Conservation (phyloP, 768 basidiomycete genomes). For the Russula abietina region DNA sequence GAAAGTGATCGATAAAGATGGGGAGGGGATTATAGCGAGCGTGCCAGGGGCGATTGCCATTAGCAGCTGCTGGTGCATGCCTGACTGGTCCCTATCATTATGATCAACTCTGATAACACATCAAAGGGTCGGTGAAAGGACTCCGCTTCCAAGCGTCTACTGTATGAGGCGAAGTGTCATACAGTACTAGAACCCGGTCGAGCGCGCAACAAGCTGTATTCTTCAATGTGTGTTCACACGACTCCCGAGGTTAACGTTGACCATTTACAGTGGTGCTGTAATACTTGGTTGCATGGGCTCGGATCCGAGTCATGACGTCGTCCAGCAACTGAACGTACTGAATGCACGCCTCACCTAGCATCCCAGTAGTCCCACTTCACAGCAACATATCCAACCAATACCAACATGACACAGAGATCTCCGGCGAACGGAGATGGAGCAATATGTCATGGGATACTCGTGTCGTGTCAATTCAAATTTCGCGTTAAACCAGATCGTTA, state of each 20-base stretch:
- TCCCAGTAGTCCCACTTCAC: no score
- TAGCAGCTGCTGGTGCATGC: neutral
- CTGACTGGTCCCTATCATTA: neutral
- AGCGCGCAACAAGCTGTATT: no score
- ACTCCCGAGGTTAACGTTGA: no score
- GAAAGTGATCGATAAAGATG: neutral
- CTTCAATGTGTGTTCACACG: no score
- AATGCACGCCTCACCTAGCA: no score
- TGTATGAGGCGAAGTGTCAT: neutral
- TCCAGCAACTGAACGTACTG: no score
- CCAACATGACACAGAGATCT: no score
- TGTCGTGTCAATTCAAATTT: neutral
- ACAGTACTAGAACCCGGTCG: no score
- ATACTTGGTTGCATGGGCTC: no score
- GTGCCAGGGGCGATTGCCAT: neutral
- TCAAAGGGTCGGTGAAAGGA: neutral
- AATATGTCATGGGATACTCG: neutral
- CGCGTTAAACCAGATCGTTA: neutral
- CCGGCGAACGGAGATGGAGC: neutral
- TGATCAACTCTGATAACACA: neutral
- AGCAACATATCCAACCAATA: no score
- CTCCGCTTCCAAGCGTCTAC: neutral
- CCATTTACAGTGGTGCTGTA: no score
- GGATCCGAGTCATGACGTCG: no score
- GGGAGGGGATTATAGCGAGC: neutral